Conservation (phyloP, 169 alveolate genomes). For the Eimeria acervulina region DNA sequence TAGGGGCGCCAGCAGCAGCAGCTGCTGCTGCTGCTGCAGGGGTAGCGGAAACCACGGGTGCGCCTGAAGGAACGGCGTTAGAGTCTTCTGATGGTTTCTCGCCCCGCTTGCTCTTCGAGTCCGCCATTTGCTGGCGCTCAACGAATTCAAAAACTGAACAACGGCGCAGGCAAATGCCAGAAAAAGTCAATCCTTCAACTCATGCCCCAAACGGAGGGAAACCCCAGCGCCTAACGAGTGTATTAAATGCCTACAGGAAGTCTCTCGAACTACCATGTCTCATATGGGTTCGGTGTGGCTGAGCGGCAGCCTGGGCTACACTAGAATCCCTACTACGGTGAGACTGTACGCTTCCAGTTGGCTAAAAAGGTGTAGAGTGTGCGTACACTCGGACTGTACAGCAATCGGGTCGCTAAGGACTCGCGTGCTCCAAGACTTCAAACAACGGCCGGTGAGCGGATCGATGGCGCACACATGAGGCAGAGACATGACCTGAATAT, state of each 20-base stretch:
- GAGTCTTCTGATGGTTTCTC: neutral
- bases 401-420: slow-evolving; percentile 72
- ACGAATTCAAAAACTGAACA: slow-evolving; percentile 76
- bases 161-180: neutral
- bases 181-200: neutral
- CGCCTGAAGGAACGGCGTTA: neutral
- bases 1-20: neutral
- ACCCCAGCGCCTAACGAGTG: neutral
- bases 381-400: slow-evolving; percentile 81
- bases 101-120: neutral
- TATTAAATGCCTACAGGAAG: neutral
- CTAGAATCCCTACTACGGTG: neutral
- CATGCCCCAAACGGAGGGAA: neutral
- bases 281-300: neutral
- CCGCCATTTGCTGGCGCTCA: slow-evolving; percentile 74
- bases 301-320: neutral
- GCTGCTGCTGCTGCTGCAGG: neutral
- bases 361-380: neutral
- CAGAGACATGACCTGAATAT: slow-evolving; percentile 63
- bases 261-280: no score
- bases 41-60: neutral
- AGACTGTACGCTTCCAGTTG: no score
- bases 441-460: slow-evolving; percentile 80
- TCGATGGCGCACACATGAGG: slow-evolving; percentile 80
- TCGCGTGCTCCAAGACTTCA: slow-evolving; percentile 75